Base-by-base conservation (phyloP, 306 rosid species). In the Corylus heterophylla region DNA sequence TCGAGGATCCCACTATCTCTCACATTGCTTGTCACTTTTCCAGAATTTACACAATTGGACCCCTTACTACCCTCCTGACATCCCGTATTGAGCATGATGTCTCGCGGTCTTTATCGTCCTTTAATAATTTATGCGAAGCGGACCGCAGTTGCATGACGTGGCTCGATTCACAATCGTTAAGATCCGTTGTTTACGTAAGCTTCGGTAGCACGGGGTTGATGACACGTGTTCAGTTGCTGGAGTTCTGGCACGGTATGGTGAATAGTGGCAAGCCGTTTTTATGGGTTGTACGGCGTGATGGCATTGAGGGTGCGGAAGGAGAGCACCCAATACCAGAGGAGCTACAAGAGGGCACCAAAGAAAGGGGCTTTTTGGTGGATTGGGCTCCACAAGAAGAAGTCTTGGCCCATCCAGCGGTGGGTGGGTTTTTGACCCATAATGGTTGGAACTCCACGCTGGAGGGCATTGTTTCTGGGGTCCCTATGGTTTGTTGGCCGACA, bases 361-460 rank as follows among this genome's bases (percentile, higher is more conserved):
- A 78, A 20, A 69, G 81, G 8, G 83, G 83, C 2, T 64, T 2
- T 18, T 27, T 78, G 17, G 83, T 78, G 16, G 74, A 37, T 3
- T 85, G 88, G 88, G 81, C 74, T 9, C 88, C 88, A 12, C 81
- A 81, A 74, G 81, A 81, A 69, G 81, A 85, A 54, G 86, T 85
- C 67, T 47, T 85, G 39, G 51, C 10, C 3, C 86, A 85, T 29
- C 18, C 10, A 3, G 86, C 88, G 4, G 31, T 81, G 2, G 83
- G 85, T 0, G 85, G 79, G 72, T 85, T 81, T 51, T 76, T 76
- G 58, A 85, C 82, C 0, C 88, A 85, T 12, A 50, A 77, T 39
- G 84, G 67, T 2, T 59, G 67, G 39, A 59, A 59, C 67, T 59
- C 39, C 4, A 2, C 2, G 1, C 13, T 59, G 2, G 67, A 59